Conservation (phyloP, 176 grass and related monocot species). For the Neostapfia colusana region DNA sequence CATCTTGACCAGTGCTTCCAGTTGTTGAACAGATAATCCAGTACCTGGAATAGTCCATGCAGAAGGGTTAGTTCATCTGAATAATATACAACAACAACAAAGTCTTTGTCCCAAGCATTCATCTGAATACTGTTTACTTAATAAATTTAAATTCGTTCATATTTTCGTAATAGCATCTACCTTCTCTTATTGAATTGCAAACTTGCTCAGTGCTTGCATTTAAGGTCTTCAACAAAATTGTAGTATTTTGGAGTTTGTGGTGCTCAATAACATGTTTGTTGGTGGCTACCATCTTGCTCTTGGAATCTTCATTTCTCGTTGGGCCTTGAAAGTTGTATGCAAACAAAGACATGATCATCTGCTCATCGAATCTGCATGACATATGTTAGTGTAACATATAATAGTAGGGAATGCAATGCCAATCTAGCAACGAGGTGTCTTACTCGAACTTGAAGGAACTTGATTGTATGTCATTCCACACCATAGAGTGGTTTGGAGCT, state of each 20-base stretch:
- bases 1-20: conserved; percentile 88
- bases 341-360: conserved; percentile 83
- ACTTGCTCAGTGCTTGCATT: conserved; percentile 69
- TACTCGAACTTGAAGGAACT: conserved; percentile 86
- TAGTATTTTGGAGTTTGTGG: conserved; percentile 86
- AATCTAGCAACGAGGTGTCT: conserved; percentile 20
- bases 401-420: conserved; percentile 13
- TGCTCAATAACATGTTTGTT: conserved; percentile 83
- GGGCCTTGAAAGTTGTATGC: conserved; percentile 72
- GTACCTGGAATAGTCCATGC: conserved; percentile 40
- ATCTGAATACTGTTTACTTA: too few relatives aligned
- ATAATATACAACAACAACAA: too few relatives aligned
- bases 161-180: conserved; percentile 45
- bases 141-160: not conserved
- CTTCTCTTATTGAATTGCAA: conserved; percentile 56
- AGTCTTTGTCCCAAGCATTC: too few relatives aligned
- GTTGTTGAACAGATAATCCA: conserved; percentile 72
- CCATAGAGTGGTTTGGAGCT: conserved; percentile 75
- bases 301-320: conserved; percentile 54
- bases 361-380: conserved; percentile 75
- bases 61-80: not conserved
- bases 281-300: conserved; percentile 49
- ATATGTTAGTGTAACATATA: conserved; percentile 27
- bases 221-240: conserved; percentile 84
- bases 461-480: conserved; percentile 87